Conservation (phyloP, 2,329 filamentous ascomycete species). For the Epichloe festucae region DNA sequence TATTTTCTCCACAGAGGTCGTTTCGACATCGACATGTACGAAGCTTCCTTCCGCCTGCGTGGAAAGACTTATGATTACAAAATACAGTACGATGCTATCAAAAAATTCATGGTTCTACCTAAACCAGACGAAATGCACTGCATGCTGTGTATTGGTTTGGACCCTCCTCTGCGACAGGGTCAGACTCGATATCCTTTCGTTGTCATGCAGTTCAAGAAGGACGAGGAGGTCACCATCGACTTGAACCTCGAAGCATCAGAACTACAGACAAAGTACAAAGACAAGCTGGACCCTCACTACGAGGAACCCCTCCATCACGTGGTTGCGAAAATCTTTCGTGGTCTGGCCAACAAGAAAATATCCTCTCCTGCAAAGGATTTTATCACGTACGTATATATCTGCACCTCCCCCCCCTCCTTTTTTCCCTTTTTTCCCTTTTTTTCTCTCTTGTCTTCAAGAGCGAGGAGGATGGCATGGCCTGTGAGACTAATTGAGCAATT, state of each 20-base stretch:
- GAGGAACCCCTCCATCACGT: conserved; percentile 90
- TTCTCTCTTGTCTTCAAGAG: background rate
- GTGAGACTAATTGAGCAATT: background rate
- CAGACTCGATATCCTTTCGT: conserved; percentile 97
- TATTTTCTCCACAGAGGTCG: conserved; percentile 55
- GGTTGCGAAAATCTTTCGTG: conserved; percentile 89
- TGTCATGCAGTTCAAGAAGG: conserved; percentile 97
- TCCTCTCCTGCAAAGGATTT: conserved; percentile 92
- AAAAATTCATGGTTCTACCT: conserved; percentile 98
- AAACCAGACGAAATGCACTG: conserved; percentile 98
- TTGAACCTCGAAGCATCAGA: conserved; percentile 90
- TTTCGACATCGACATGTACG: conserved; percentile 99
- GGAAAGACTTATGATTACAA: conserved; percentile 99
- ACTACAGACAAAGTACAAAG: conserved; percentile 73
- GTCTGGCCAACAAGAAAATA: conserved; percentile 88
- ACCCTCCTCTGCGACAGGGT: conserved; percentile 88
- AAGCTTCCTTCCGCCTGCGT: conserved; percentile 87
- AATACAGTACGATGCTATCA: conserved; percentile 94
- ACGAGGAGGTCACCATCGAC: conserved; percentile 93
- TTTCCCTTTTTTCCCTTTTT: rapidly evolving
- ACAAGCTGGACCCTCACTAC: conserved; percentile 78
- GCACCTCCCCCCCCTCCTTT: background rate
- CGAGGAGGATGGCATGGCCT: background rate
- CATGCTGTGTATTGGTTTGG: conserved; percentile 86
- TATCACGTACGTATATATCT: conserved; percentile 43